phyloP scores from a whole-genome alignment of 495 filamentous ascomycete genomes.

The Pyronema domesticum region DNA sequence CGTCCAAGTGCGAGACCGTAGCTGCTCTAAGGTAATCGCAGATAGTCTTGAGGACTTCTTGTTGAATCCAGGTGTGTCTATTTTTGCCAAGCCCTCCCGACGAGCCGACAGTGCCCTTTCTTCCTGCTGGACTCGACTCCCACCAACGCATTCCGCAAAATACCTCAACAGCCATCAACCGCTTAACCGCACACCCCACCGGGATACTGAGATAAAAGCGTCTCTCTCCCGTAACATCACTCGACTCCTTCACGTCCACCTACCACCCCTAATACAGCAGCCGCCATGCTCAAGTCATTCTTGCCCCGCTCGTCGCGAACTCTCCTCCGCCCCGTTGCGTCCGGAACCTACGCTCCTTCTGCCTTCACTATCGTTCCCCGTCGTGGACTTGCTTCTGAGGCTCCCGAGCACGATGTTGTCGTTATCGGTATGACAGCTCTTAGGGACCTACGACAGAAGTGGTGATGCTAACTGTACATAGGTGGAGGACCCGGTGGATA shows the following conservation, averaged over 20 bases:
- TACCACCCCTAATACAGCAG: neutral
- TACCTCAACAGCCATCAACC: conserved; percentile 2
- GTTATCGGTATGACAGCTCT: conserved; percentile 20
- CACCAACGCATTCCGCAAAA: neutral
- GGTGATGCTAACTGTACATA: conserved; percentile 29
- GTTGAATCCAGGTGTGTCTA: too few species aligned
- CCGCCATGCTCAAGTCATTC: conserved; percentile 21
- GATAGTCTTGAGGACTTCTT: too few species aligned
- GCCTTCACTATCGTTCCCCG: conserved; percentile 17
- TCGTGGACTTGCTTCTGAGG: conserved; percentile 21
- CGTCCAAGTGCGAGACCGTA: too few species aligned
- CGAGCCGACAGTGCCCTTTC: neutral
- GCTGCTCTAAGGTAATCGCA: too few species aligned
- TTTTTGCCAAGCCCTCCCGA: neutral
- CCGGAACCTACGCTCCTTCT: conserved; percentile 12
- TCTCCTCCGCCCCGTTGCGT: conserved; percentile 21
- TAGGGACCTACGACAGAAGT: neutral
- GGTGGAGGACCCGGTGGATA: conserved; percentile 97
- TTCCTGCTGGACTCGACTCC: neutral
- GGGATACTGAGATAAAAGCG: neutral
- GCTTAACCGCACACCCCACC: neutral
- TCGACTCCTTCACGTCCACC: neutral
- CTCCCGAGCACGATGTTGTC: conserved; percentile 23
- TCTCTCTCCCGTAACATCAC: neutral
- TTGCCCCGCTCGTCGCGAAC: conserved; percentile 19